phyloP scores from a whole-genome alignment of 257 asterid genomes.

The Catharanthus roseus region DNA sequence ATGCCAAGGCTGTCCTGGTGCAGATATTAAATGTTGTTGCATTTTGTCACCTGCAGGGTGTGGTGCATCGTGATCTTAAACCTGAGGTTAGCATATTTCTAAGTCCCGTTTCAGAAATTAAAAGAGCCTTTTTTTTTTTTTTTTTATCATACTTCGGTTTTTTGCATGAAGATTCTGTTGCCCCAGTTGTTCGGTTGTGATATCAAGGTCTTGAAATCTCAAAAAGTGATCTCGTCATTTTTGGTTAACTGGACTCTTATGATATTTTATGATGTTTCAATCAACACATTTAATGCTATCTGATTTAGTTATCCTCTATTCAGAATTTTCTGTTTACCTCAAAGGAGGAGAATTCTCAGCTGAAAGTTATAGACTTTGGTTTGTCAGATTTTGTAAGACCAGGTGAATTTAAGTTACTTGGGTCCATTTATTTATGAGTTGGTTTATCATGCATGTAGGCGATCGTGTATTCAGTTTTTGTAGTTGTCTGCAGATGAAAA shows the following conservation, averaged over 20 bases:
- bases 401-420: constrained; percentile 28
- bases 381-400: constrained; percentile 61
- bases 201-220: background rate
- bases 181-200: background rate
- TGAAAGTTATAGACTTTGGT: constrained; percentile 69
- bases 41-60: constrained; percentile 59
- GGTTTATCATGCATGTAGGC: background rate
- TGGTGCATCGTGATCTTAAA: constrained; percentile 73
- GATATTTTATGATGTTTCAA: background rate
- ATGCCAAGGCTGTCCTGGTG: constrained; percentile 45
- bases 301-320: constrained; percentile 8
- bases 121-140: background rate
- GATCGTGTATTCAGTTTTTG: constrained; percentile 10
- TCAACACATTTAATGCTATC: background rate
- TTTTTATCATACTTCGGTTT: background rate
- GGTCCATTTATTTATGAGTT: background rate
- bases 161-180: background rate
- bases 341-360: constrained; percentile 42
- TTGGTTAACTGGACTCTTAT: background rate
- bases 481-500: constrained; percentile 50
- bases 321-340: constrained; percentile 62
- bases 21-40: constrained; percentile 60
- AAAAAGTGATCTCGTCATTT: background rate
- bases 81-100: constrained; percentile 48
- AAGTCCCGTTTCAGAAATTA: background rate